These are phyloP conservation scores for Willaertia magna DNA, from an alignment of 208 protist genomes.

Conservation along the genomic window DNA sequence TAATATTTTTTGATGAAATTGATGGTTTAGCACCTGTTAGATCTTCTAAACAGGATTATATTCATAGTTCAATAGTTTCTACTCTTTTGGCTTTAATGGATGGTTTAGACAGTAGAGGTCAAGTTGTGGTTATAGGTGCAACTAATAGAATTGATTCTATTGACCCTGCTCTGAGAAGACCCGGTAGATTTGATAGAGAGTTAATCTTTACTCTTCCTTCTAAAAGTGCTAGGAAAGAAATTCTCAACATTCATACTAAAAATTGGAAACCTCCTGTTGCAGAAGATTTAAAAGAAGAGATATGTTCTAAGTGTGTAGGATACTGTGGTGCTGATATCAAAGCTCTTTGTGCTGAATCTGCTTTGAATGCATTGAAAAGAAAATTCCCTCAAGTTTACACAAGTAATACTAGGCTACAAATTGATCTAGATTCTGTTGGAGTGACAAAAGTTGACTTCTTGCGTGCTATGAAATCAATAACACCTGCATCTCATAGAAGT, in stretches of 20 bases:
- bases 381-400: slow-evolving; percentile 8
- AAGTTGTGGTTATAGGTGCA: slow-evolving; percentile 61
- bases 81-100: slow-evolving; percentile 64
- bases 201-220: slow-evolving; percentile 46
- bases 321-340: slow-evolving; percentile 51
- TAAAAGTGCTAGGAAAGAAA: slow-evolving; percentile 15
- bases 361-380: slow-evolving; percentile 17
- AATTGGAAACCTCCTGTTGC: slow-evolving; percentile 33
- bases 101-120: slow-evolving; percentile 44
- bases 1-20: slow-evolving; percentile 81
- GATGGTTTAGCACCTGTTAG: slow-evolving; percentile 59
- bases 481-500: slow-evolving; percentile 1
- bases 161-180: slow-evolving; percentile 57
- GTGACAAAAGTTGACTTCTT: slow-evolving; percentile 5
- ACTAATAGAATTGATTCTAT: slow-evolving; percentile 59
- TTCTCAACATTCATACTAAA: slow-evolving; percentile 34
- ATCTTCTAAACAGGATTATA: slow-evolving; percentile 38
- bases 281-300: neutral
- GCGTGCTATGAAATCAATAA: neutral
- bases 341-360: slow-evolving; percentile 45
- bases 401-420: neutral
- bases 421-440: neutral
- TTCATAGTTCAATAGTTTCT: slow-evolving; percentile 48
- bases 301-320: slow-evolving; percentile 27
- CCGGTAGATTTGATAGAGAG: slow-evolving; percentile 60